Conservation (phyloP, 1,284 basidiomycete genomes). For the Acaromyces ingoldii region DNA sequence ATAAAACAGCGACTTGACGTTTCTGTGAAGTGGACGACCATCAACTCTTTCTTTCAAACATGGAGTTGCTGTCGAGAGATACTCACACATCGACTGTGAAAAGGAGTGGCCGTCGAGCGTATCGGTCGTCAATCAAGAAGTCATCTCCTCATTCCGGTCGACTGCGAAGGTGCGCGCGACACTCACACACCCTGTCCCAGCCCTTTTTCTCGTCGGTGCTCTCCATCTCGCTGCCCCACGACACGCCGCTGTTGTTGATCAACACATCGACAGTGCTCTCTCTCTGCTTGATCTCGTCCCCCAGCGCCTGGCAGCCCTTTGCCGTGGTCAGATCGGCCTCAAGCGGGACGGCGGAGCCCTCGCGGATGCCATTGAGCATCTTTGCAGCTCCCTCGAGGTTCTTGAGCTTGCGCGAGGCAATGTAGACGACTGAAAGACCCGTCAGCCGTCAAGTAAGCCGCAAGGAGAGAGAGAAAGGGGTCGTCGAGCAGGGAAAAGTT, state of each 20-base stretch:
- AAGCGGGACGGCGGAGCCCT: conserved; percentile 6
- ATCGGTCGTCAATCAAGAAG: neutral
- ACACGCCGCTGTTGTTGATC: conserved; percentile 13
- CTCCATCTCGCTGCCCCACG: conserved; percentile 8
- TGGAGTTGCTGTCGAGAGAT: too few relatives aligned
- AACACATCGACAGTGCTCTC: conserved; percentile 9
- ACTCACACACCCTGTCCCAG: conserved; percentile 9
- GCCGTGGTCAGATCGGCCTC: conserved; percentile 6
- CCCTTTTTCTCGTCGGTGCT: conserved; percentile 8
- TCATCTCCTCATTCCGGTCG: neutral
- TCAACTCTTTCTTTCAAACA: too few relatives aligned
- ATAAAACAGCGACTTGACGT: conserved; percentile 13
- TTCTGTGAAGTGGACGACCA: neutral
- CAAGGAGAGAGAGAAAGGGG: neutral
- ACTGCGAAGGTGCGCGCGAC: neutral
- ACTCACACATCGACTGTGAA: too few relatives aligned
- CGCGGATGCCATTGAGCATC: conserved; percentile 2
- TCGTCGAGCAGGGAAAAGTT: neutral
- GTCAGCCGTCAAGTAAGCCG: neutral
- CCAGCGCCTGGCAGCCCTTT: conserved; percentile 12
- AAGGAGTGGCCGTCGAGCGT: too few relatives aligned
- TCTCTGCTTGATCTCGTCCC: conserved; percentile 3
- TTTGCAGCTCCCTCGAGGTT: conserved; percentile 9
- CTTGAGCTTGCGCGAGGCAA: conserved; percentile 11
- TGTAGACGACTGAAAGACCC: conserved; percentile 14